Evolutionary conservation across 2,329 filamentous ascomycete genomes (phyloP).

Genomic region (Pseudocercospora musae): DNA sequence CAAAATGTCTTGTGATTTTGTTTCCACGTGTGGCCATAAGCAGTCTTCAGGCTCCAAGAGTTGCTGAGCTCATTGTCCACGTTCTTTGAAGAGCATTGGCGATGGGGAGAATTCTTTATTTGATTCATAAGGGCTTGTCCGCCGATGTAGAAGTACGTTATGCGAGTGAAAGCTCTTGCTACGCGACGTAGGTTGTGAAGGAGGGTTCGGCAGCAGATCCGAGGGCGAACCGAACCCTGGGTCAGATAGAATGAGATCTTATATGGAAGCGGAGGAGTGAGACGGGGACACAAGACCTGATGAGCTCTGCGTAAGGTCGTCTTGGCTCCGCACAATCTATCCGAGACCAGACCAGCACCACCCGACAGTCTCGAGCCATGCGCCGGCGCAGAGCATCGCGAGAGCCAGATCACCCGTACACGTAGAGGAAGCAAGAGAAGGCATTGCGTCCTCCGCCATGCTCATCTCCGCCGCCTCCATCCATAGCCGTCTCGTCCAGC

Average conservation of each 20-base stretch:
- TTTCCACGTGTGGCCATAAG: neutral
- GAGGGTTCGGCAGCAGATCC: neutral
- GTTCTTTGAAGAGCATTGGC: neutral
- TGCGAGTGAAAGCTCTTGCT: neutral
- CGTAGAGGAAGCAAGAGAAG: neutral
- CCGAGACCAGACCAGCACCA: neutral
- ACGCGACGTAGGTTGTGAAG: neutral
- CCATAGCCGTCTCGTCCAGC: constrained; percentile 33
- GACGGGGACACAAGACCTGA: neutral
- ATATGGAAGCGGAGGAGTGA: no score
- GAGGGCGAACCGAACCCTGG: neutral
- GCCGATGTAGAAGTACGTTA: no score
- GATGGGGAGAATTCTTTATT: neutral
- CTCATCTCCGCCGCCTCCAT: constrained; percentile 30
- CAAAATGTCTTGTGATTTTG: neutral
- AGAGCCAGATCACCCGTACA: neutral
- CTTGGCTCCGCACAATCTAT: neutral
- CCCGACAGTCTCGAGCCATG: constrained; percentile 1
- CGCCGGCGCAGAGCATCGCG: constrained; percentile 1
- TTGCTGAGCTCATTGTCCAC: neutral
- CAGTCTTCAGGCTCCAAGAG: neutral
- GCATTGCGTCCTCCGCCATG: constrained; percentile 10
- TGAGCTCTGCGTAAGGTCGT: neutral
- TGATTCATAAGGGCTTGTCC: neutral
- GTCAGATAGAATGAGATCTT: no score